phyloP scores from a whole-genome alignment of 441 rosid genomes.

The California macrophylla region DNA sequence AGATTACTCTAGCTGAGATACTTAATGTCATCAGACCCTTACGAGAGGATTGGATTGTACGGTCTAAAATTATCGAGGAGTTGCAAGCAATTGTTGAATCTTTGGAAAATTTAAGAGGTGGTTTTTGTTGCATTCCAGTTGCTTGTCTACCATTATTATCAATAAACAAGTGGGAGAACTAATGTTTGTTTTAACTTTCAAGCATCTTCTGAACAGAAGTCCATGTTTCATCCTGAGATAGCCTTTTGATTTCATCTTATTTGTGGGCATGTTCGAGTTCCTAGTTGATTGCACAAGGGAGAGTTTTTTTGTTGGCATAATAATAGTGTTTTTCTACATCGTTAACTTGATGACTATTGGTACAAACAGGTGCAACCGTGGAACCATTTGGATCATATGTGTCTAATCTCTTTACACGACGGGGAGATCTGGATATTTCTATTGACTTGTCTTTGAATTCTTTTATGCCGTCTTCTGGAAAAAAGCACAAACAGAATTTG shows the following conservation, averaged over 20 bases:
- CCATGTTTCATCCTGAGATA: too few species aligned
- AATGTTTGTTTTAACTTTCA: neutral
- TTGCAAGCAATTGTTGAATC: conserved; percentile 42
- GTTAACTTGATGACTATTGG: conserved; percentile 13
- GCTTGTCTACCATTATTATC: neutral
- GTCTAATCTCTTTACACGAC: conserved; percentile 68
- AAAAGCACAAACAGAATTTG: conserved; percentile 50
- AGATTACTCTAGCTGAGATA: conserved; percentile 43
- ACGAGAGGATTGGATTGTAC: conserved; percentile 40
- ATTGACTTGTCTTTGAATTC: conserved; percentile 45
- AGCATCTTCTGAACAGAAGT: too few species aligned
- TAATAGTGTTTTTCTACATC: neutral
- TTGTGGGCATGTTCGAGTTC: neutral
- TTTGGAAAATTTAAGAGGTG: conserved; percentile 67
- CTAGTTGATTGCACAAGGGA: neutral
- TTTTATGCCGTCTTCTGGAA: conserved; percentile 49
- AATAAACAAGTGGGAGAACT: neutral
- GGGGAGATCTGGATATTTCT: conserved; percentile 87
- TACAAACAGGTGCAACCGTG: conserved; percentile 63
- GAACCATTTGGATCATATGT: conserved; percentile 86
- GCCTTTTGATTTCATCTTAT: neutral
- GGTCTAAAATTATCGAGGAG: conserved; percentile 42
- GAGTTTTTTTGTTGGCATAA: neutral
- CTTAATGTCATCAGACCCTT: conserved; percentile 52
- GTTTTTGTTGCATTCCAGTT: conserved; percentile 16